Conservation (phyloP, 805 yeast species). For the Starmerella powellii region DNA sequence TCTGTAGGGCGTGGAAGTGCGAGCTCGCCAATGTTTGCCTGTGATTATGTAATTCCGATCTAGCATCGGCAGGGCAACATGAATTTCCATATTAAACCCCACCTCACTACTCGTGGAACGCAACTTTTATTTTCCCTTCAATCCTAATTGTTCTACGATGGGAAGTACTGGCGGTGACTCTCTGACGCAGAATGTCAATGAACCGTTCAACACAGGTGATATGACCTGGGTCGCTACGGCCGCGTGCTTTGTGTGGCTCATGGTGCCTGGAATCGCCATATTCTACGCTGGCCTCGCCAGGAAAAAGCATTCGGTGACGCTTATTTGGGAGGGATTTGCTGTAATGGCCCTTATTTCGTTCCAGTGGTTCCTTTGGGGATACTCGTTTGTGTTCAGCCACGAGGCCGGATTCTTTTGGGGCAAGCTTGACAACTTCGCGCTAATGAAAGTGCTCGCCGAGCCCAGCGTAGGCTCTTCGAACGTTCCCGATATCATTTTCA, state of each 20-base stretch:
- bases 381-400: slow-evolving; percentile 74
- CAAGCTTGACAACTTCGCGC: slow-evolving; percentile 63
- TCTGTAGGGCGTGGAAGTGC: no score
- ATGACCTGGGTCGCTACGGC: slow-evolving; percentile 76
- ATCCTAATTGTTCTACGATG: no score
- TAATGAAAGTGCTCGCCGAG: slow-evolving; percentile 71
- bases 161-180: slow-evolving; percentile 64
- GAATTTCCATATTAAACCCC: no score
- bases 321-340: slow-evolving; percentile 89
- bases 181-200: slow-evolving; percentile 57
- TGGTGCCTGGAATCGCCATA: slow-evolving; percentile 93
- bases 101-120: no score
- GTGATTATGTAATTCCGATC: no score
- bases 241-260: slow-evolving; percentile 80
- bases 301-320: slow-evolving; percentile 88
- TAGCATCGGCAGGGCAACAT: no score
- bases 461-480: slow-evolving; percentile 46
- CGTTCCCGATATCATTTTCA: slow-evolving; percentile 83
- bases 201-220: slow-evolving; percentile 48
- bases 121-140: no score
- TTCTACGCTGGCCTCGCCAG: slow-evolving; percentile 88
- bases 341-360: slow-evolving; percentile 70
- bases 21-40: no score
- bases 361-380: slow-evolving; percentile 99
- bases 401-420: slow-evolving; percentile 64